Percentiles rank a stretch among this genome's conserved stretches.
These are phyloP conservation scores for Sphagnum fallax DNA, from an alignment of 228 moss, liverwort and hornwort species.

Conservation along the genomic window DNA sequence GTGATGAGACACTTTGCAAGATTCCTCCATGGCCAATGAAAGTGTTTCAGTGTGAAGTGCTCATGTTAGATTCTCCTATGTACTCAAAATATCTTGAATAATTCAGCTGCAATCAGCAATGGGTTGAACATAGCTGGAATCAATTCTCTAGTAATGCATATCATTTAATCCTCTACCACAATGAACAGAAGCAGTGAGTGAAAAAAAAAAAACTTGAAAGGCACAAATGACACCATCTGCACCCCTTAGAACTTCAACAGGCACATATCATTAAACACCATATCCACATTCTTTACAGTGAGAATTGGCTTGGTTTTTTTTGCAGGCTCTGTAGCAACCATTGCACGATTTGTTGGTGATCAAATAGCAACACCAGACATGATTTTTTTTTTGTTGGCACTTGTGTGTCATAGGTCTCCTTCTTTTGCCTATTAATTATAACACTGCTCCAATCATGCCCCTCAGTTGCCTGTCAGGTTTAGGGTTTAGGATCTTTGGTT, in stretches of 20 bases:
- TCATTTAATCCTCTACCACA: too few species aligned
- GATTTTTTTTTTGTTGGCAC: constrained; percentile 2
- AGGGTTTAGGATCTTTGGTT: background rate
- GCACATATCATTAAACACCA: constrained; percentile 60
- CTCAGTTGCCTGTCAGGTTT: constrained; percentile 59
- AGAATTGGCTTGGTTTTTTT: constrained; percentile 65
- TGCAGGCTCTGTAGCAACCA: constrained; percentile 5
- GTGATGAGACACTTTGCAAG: too few species aligned
- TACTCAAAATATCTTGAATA: too few species aligned
- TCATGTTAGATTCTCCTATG: too few species aligned
- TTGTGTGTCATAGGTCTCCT: constrained; percentile 48
- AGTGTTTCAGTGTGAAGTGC: too few species aligned
- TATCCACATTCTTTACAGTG: constrained; percentile 49
- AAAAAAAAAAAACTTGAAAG: constrained; percentile 46
- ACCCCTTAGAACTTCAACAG: constrained; percentile 84
- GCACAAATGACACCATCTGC: constrained; percentile 50
- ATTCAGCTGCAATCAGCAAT: too few species aligned
- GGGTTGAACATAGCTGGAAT: too few species aligned
- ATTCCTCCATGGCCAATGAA: too few species aligned
- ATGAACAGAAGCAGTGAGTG: too few species aligned
- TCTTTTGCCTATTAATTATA: constrained; percentile 80
- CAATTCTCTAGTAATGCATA: too few species aligned
- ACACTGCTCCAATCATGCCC: constrained; percentile 99
- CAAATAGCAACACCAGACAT: too few species aligned
- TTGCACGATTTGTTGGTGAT: constrained; percentile 1